Conservation (phyloP, 2,329 filamentous ascomycete species). For the Fusarium fujikuroi region DNA sequence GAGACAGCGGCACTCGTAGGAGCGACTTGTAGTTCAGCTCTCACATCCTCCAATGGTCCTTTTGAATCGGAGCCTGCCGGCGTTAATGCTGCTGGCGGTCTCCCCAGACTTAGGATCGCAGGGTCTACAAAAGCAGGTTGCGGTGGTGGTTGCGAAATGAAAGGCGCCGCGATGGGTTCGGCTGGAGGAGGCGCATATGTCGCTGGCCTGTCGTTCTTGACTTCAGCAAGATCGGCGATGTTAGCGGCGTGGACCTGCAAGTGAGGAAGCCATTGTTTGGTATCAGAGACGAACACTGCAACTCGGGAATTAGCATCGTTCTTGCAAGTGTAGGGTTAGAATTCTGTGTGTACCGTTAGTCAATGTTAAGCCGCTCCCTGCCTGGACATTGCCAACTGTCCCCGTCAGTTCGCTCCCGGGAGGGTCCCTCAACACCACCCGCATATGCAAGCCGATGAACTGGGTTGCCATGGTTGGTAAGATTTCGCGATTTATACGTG, state of each 20-base stretch:
- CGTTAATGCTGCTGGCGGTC: constrained; percentile 50
- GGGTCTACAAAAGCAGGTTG: constrained; percentile 76
- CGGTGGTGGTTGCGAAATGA: constrained; percentile 43
- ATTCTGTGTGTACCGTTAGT: constrained; percentile 70
- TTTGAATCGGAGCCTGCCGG: constrained; percentile 39
- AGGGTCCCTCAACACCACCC: constrained; percentile 76
- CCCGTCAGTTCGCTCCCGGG: constrained; percentile 74
- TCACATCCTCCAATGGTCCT: constrained; percentile 16
- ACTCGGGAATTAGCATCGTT: constrained; percentile 11
- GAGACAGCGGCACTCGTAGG: constrained; percentile 20
- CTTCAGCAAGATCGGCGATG: constrained; percentile 58
- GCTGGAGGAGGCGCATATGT: constrained; percentile 42
- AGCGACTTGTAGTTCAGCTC: constrained; percentile 27
- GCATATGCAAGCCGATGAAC: constrained; percentile 81
- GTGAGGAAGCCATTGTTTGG: constrained; percentile 54
- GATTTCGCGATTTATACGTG: neutral
- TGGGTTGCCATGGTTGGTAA: constrained; percentile 60
- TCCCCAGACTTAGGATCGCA: constrained; percentile 78
- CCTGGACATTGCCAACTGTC: constrained; percentile 73
- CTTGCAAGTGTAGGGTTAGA: neutral
- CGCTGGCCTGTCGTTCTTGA: constrained; percentile 48
- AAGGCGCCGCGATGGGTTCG: constrained; percentile 42
- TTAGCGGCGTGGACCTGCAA: constrained; percentile 60
- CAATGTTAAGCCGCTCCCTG: constrained; percentile 75
- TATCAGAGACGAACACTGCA: constrained; percentile 54